Base-by-base conservation (phyloP, 2,329 filamentous ascomycete species). In the Alternaria solani region DNA sequence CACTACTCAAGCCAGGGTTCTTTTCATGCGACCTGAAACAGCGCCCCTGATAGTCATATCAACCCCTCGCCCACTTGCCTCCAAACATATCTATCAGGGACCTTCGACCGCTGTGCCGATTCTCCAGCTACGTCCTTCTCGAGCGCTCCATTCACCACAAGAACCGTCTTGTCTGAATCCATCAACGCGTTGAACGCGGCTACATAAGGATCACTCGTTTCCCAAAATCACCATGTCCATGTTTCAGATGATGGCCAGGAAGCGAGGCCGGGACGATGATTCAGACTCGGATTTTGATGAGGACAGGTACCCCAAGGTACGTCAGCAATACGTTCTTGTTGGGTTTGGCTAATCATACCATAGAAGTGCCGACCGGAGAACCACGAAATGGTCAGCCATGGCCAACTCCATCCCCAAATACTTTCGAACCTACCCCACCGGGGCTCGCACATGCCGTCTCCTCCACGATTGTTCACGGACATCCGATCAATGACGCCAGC, bases 181-280 rank as follows among this genome's bases (percentile, higher is more conserved):
- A 43, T 55, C 30, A 48, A 26, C 63, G 66, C 68, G 64, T 70
- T 72, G 70, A 72, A 57, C 70, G 56, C 55, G 46, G 58, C 57
- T 48, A 28, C 53, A 59, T 18, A 44, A 42, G 30, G 38, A 48
- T 30, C 32, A 51, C 36, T 30, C 26, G 20, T 59, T 53, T 20
- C 46, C 46, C 36, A 59, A 64, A 41, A 57, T 46, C 59, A 62
- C 30, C 51, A 78, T 78, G 75, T 69, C 76, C 52, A 61, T 71
- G 59, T 75, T 74, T 62, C 71, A 75, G 11, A 62, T 64, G 39
- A 69, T 68, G 68, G 61, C 56, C 55, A 64, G 66, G 55, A 76
- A 78, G 65, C 73, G 76, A 36, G 64, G 66, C 14, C 67, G 76
- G 52, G 76, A 76, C 26, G 72, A 75, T 61, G 75, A 76, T 52